Evolutionary conservation across 2,329 filamentous ascomycete species (phyloP), one percentile per base, ranked within the genome.

Genomic region (Botrytis hyacinthi): DNA sequence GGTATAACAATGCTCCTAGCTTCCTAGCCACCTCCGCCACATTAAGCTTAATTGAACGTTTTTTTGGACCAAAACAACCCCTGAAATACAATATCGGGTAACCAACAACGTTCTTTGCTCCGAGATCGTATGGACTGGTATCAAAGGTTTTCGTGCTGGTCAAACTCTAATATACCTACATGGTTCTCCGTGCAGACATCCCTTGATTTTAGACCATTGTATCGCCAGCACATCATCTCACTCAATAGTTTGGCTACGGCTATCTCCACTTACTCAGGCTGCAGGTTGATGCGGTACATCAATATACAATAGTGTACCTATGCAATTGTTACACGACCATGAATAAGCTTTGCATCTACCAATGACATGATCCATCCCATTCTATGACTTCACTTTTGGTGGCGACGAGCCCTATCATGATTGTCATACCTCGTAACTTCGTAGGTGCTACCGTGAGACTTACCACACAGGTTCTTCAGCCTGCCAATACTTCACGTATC

Each of bases 21-120:
- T 44, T 29, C 59, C 67, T 22, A 44, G 42, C 44, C 70, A 54
- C 46, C 32, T 72, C 57, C 48, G 61, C 70, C 48, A 44, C n/a
- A 57, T 44, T 57, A 72, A 72, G 70, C 70, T 57, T 66, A 67
- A 67, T 66, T 54, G 37, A 72, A 67, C 60, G 61, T 67, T 72
- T 67, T 26, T 46, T 37, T 57, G n/a, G 14, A 18, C n/a, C 51
- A 29, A 54, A 54, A 16, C n/a, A 54, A 54, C 14, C 29, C 26
- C n/a, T 57, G 6, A 57, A 29, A n/a, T 57, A 57, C n/a, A 29
- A 29, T 29, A 32, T 29, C n/a, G 14, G n/a, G 14, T 29, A 67
- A 40, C 16, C 32, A 29, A 35, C 32, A 63, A 63, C 42, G 42
- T 37, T 37, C 42, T 63, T 10, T 48, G 42, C 57, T 63, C 69